Percentiles rank a stretch among this genome's conserved stretches.
These are phyloP conservation scores for Chrysanthemum lavandulifolium DNA, from an alignment of 129 eudicot genomes.

Conservation along the genomic window DNA sequence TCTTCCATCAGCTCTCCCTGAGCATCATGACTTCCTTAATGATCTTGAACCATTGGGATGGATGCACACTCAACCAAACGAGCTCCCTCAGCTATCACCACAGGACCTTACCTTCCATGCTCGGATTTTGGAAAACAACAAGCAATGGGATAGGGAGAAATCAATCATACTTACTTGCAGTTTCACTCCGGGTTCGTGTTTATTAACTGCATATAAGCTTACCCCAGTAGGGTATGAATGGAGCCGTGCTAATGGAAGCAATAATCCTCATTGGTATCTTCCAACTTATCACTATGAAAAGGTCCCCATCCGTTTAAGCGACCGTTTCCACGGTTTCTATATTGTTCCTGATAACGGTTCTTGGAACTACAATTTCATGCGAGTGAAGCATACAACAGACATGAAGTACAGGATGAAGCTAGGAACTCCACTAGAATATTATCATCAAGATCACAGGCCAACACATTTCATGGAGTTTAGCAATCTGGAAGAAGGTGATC, in stretches of 20 bases:
- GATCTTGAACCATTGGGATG: conserved; percentile 97
- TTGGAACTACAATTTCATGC: conserved; percentile 96
- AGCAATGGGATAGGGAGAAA: conserved; percentile 95
- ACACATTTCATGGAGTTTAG: conserved; percentile 92
- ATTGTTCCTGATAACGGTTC: conserved; percentile 98
- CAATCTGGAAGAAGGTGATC: conserved; percentile 78
- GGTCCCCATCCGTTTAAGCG: conserved; percentile 92
- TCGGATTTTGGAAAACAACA: conserved; percentile 41
- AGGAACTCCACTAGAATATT: conserved; percentile 84
- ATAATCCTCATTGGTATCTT: conserved; percentile 81
- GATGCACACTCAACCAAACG: conserved; percentile 87
- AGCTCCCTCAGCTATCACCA: conserved; percentile 46
- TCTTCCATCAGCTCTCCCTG: conserved; percentile 89
- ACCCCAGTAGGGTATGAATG: conserved; percentile 94
- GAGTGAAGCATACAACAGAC: conserved; percentile 71
- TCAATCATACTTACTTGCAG: conserved; percentile 88
- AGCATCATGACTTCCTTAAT: conserved; percentile 61
- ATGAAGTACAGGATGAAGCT: conserved; percentile 88
- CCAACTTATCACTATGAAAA: conserved; percentile 83
- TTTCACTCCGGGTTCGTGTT: conserved; percentile 90
- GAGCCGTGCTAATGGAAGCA: conserved; percentile 76
- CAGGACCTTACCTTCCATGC: conserved; percentile 88
- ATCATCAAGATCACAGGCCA: conserved; percentile 90
- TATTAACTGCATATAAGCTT: conserved; percentile 87
- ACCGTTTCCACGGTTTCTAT: conserved; percentile 92